Conservation (phyloP, 2,329 filamentous ascomycete species). For the Penicillium sp. region DNA sequence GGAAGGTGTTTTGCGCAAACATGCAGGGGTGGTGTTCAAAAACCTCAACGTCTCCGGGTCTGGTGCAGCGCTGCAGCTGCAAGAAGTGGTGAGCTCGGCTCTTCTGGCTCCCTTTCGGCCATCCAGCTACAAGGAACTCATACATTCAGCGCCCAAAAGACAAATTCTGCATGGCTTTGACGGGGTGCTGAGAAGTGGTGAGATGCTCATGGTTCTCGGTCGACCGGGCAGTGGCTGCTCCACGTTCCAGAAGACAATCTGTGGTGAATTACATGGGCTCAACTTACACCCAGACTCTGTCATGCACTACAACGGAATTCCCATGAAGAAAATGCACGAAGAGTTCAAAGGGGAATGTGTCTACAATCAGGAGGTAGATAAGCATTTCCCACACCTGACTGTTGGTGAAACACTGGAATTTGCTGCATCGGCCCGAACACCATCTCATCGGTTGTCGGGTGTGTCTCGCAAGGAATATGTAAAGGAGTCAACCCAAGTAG, state of each 20-base stretch:
- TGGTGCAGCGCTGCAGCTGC: slow-evolving; percentile 64
- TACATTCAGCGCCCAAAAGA: too few relatives aligned
- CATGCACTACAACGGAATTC: slow-evolving; percentile 71
- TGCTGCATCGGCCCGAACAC: slow-evolving; percentile 54
- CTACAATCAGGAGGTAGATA: slow-evolving; percentile 43
- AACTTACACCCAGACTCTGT: slow-evolving; percentile 66
- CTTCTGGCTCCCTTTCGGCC: slow-evolving; percentile 57
- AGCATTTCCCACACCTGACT: slow-evolving; percentile 57
- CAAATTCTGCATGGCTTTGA: slow-evolving; percentile 54
- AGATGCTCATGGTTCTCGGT: slow-evolving; percentile 42
- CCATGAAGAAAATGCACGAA: slow-evolving; percentile 70
- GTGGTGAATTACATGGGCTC: slow-evolving; percentile 78
- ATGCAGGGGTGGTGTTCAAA: slow-evolving; percentile 63
- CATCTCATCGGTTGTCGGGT: slow-evolving; percentile 40
- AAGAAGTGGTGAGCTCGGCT: slow-evolving; percentile 63
- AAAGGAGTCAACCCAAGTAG: slow-evolving; percentile 39
- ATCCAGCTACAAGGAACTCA: slow-evolving; percentile 14
- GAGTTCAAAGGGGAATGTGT: slow-evolving; percentile 45
- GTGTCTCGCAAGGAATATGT: slow-evolving; percentile 45
- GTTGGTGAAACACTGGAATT: slow-evolving; percentile 58
- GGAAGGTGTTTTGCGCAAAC: slow-evolving; percentile 53
- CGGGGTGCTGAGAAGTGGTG: slow-evolving; percentile 52
- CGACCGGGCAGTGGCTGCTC: slow-evolving; percentile 59
- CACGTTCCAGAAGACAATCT: slow-evolving; percentile 78
- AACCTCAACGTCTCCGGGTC: slow-evolving; percentile 66